These are phyloP conservation scores for Aureobasidium lini DNA, from an alignment of 2,329 filamentous ascomycete species.

Conservation along the genomic window DNA sequence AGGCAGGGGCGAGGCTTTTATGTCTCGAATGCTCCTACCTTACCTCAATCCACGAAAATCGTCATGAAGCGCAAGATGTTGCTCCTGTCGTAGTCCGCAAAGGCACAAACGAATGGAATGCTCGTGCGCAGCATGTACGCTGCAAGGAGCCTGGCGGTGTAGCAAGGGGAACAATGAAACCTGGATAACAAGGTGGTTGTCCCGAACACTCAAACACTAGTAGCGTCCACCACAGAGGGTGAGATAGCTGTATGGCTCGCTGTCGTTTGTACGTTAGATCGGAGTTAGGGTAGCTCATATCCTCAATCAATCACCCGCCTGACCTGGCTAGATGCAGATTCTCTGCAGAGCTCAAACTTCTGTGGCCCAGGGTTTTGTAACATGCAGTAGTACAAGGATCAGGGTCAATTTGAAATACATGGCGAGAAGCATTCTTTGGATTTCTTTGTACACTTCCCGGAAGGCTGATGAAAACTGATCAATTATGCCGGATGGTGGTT, in stretches of 20 bases:
- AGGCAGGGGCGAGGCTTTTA: not conserved
- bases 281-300: not conserved
- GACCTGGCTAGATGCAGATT: not conserved
- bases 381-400: not conserved
- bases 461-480: not conserved
- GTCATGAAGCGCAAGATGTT: not conserved
- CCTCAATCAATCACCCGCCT: not conserved
- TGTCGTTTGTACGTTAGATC: not conserved
- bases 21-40: not conserved
- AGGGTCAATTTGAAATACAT: not conserved
- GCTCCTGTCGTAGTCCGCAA: not conserved
- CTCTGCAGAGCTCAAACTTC: not conserved
- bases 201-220: not conserved
- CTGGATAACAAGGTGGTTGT: not conserved
- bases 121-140: not conserved
- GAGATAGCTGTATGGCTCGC: not conserved
- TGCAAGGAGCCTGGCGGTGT: conserved; percentile 9
- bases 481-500: not conserved
- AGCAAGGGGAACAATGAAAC: not conserved
- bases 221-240: not conserved
- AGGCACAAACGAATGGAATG: not conserved
- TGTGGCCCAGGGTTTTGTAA: not conserved
- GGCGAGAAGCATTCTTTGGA: not conserved
- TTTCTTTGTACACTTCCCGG: not conserved
- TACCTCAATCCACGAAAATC: not conserved